Evolutionary conservation across 768 basidiomycete species (phyloP).

Genomic region (Phaeotremella fagi): DNA sequence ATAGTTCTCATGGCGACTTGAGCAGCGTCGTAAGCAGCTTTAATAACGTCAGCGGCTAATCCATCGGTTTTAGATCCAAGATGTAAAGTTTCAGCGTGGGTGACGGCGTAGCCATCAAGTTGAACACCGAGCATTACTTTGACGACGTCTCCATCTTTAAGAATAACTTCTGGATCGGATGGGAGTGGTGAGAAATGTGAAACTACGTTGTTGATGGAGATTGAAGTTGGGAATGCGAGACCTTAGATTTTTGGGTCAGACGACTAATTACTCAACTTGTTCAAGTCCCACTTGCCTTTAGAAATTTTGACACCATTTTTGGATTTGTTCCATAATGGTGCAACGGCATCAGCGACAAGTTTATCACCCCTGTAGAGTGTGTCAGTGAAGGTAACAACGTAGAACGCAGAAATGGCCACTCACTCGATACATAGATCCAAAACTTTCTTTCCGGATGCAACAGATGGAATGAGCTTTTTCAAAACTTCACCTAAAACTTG

Average conservation of each 20-base stretch:
- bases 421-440: conserved; percentile 80
- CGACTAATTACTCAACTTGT: too few species aligned
- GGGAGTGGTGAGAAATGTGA: conserved; percentile 95
- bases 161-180: conserved; percentile 54
- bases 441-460: conserved; percentile 72
- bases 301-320: conserved; percentile 79
- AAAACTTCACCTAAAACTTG: conserved; percentile 81
- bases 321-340: conserved; percentile 80
- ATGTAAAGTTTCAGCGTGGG: conserved; percentile 88
- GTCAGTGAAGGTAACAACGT: neutral
- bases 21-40: conserved; percentile 88
- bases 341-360: conserved; percentile 79
- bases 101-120: conserved; percentile 92
- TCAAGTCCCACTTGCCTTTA: conserved; percentile 62
- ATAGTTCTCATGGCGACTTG: conserved; percentile 86
- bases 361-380: conserved; percentile 63
- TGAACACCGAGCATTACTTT: conserved; percentile 96
- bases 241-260: conserved; percentile 24
- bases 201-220: conserved; percentile 93
- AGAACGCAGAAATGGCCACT: conserved; percentile 14
- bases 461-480: conserved; percentile 73
- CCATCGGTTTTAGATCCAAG: conserved; percentile 78
- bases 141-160: conserved; percentile 75
- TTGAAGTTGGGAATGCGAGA: conserved; percentile 84
- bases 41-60: conserved; percentile 80